phyloP scores from a whole-genome alignment of 371 early-diverging fungal species.

The Mortierella sp. region DNA sequence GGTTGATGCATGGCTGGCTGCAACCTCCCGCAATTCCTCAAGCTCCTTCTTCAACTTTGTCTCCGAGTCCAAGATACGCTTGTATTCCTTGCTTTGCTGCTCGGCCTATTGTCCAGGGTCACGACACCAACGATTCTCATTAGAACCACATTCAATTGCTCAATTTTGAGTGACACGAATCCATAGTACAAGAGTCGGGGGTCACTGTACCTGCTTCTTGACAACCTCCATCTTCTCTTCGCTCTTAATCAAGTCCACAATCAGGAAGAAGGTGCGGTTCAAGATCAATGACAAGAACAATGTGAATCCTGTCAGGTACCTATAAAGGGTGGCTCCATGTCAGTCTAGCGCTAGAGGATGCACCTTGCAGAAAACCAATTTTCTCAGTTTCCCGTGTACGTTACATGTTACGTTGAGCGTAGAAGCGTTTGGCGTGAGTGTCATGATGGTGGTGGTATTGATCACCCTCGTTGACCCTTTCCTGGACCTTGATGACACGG shows the following conservation, averaged over 20 bases:
- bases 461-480: slow-evolving; percentile 53
- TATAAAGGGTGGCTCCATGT: slow-evolving; percentile 1
- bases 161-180: not conserved
- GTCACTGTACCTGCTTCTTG: slow-evolving; percentile 60
- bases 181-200: not conserved
- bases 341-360: no score
- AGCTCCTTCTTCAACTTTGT: slow-evolving; percentile 41
- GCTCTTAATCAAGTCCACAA: slow-evolving; percentile 73
- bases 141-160: no score
- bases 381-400: not conserved
- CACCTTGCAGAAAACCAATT: no score
- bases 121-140: no score
- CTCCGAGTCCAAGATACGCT: slow-evolving; percentile 42
- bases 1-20: slow-evolving; percentile 62
- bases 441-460: slow-evolving; percentile 56
- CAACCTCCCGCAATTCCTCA: slow-evolving; percentile 60
- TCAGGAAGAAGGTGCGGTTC: slow-evolving; percentile 78
- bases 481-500: slow-evolving; percentile 70
- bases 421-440: slow-evolving; percentile 81
- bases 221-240: slow-evolving; percentile 73
- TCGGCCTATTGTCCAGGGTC: slow-evolving; percentile 46
- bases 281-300: slow-evolving; percentile 87
- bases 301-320: slow-evolving; percentile 88
- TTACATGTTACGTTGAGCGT: slow-evolving; percentile 92
- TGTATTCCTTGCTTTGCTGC: slow-evolving; percentile 62